Evolutionary conservation across 257 asterid species (phyloP).

Genomic region (Jacaranda mimosifolia): DNA sequence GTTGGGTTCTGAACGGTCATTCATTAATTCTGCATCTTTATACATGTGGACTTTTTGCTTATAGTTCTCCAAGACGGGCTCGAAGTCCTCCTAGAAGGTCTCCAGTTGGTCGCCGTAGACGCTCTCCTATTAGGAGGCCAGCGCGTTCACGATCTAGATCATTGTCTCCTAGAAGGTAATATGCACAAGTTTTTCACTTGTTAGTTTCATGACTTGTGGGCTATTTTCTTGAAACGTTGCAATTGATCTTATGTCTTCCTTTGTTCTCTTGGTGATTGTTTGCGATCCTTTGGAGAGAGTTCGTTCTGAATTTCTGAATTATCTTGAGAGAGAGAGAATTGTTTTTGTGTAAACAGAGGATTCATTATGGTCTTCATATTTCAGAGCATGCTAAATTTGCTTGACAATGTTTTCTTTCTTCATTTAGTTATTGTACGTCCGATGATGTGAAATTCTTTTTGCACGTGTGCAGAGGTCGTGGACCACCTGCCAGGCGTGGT

Average conservation of each 20-base stretch:
- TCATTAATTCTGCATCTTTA: conserved; percentile 12
- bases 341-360: not conserved
- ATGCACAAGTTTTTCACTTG: not conserved
- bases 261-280: not conserved
- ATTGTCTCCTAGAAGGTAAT: conserved; percentile 69
- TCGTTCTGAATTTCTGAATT: not conserved
- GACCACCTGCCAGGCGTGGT: conserved; percentile 65
- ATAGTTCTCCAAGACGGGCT: conserved; percentile 69
- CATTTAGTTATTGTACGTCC: not conserved
- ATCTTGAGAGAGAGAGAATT: not conserved
- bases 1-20: not conserved
- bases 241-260: too few species aligned
- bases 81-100: conserved; percentile 74
- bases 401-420: not conserved
- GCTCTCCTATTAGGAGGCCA: conserved; percentile 74
- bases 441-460: not conserved
- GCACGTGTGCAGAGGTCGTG: conserved; percentile 61
- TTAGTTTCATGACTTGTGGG: not conserved
- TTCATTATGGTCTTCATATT: not conserved
- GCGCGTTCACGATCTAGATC: conserved; percentile 68
- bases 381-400: not conserved
- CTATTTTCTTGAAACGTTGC: not conserved
- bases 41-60: conserved; percentile 9
- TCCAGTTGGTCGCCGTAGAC: conserved; percentile 66
- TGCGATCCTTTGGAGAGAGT: not conserved